Percentiles rank a stretch among this genome's conserved stretches.
Evolutionary conservation across 2,329 filamentous ascomycete genomes (phyloP).

Genomic region (Huntiella savannae): DNA sequence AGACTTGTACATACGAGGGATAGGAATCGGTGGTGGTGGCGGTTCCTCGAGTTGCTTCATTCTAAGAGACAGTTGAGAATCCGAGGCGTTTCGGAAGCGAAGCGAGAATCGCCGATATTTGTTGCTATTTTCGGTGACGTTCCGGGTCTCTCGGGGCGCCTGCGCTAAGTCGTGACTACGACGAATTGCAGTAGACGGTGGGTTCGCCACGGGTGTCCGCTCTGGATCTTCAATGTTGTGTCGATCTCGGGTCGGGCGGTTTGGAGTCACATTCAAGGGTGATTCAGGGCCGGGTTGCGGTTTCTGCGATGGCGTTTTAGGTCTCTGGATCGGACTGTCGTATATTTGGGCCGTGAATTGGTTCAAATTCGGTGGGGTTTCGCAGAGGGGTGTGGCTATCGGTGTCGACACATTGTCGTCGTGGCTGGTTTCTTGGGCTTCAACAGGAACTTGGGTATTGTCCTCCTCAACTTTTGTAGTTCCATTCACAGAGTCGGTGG

Average conservation of each 20-base stretch:
- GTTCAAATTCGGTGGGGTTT: not conserved
- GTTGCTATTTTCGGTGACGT: conserved; percentile 16
- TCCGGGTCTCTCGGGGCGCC: conserved; percentile 2
- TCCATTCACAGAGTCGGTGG: too few relatives aligned
- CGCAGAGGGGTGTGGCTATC: too few relatives aligned
- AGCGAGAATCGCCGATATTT: conserved; percentile 48
- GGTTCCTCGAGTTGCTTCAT: conserved; percentile 48
- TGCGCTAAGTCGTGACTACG: conserved; percentile 11
- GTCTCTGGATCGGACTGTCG: conserved; percentile 2
- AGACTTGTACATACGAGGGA: conserved; percentile 24
- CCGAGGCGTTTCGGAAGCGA: conserved; percentile 79
- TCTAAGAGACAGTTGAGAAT: conserved; percentile 64
- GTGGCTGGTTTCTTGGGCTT: too few relatives aligned
- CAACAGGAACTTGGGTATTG: too few relatives aligned
- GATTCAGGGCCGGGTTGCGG: not conserved
- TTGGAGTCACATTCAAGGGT: not conserved
- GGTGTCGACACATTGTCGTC: too few relatives aligned
- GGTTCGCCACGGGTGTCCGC: conserved; percentile 12
- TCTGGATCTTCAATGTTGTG: conserved; percentile 8
- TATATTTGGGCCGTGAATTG: not conserved
- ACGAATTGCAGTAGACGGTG: conserved; percentile 14
- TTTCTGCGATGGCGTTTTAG: conserved; percentile 4
- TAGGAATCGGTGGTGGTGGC: conserved; percentile 35
- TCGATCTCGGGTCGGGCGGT: not conserved
- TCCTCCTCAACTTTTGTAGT: too few relatives aligned